These are phyloP conservation scores for Mimosa bimucronata DNA, from an alignment of 306 rosid genomes.

Conservation along the genomic window DNA sequence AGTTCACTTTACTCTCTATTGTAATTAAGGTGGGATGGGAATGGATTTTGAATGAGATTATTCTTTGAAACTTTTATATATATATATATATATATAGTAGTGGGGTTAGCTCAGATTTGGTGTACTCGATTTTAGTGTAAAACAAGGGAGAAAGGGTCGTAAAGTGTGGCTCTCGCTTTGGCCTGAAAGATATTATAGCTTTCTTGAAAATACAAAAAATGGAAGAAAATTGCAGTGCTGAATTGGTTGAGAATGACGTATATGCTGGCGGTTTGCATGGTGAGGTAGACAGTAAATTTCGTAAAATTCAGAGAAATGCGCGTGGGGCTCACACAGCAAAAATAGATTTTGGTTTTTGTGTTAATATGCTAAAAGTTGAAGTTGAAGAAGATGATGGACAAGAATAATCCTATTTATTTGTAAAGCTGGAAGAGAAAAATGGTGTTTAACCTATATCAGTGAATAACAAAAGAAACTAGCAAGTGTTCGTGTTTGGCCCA, in stretches of 20 bases:
- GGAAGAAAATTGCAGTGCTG: background rate
- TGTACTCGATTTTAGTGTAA: slow-evolving; percentile 9
- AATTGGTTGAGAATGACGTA: background rate
- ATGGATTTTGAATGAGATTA: slow-evolving; percentile 4
- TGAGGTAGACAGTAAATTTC: background rate
- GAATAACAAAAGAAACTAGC: background rate
- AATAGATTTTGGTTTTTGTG: background rate
- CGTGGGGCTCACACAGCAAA: slow-evolving; percentile 63
- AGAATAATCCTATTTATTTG: background rate
- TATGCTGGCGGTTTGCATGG: slow-evolving; percentile 20
- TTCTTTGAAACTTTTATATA: background rate
- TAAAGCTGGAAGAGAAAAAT: background rate
- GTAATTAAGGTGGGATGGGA: background rate
- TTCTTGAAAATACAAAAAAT: background rate
- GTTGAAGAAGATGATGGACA: background rate
- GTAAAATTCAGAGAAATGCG: slow-evolving; percentile 11
- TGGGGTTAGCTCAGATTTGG: slow-evolving; percentile 18
- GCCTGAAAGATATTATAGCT: background rate
- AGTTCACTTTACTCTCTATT: background rate
- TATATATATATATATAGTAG: too few species aligned
- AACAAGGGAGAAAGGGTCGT: slow-evolving; percentile 25
- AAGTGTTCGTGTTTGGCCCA: background rate
- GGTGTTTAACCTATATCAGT: too few species aligned
- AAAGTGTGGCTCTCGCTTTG: slow-evolving; percentile 13
- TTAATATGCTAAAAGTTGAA: background rate